A percentile compares a stretch with the other conserved stretches of the same genome.
phyloP scores from a whole-genome alignment of 148 eudicot species.

The Drosera capensis region DNA sequence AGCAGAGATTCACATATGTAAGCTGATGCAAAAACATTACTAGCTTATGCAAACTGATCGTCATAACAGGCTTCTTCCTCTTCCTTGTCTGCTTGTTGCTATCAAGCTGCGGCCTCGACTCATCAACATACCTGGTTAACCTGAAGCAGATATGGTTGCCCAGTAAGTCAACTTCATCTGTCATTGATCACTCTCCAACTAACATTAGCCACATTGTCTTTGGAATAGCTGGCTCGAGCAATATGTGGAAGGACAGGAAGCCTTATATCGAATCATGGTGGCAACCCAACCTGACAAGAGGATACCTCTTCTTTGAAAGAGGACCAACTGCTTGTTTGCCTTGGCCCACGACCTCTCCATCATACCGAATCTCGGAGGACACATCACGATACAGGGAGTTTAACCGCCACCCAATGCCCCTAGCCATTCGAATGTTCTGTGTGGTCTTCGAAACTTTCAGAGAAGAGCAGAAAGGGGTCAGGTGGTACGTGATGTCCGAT shows the following conservation, averaged over 20 bases:
- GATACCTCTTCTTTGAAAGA: conserved; percentile 37
- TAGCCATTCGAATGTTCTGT: conserved; percentile 27
- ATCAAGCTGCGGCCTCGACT: too few relatives aligned
- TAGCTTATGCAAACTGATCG: conserved; percentile 17
- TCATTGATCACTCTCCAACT: conserved; percentile 13
- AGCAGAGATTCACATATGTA: conserved; percentile 9
- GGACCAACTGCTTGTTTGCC: conserved; percentile 22
- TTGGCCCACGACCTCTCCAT: conserved; percentile 35
- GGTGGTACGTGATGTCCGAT: conserved; percentile 55
- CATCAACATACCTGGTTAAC: not conserved
- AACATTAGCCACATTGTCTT: conserved; percentile 38
- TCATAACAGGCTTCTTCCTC: conserved; percentile 6
- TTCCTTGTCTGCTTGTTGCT: too few relatives aligned
- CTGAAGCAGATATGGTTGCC: too few relatives aligned
- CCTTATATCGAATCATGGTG: conserved; percentile 55
- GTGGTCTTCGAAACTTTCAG: conserved; percentile 27
- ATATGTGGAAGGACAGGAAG: conserved; percentile 21
- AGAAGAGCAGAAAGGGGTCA: conserved; percentile 21
- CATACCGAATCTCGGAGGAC: conserved; percentile 24
- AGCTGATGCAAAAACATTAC: conserved; percentile 5
- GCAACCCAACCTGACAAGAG: conserved; percentile 32
- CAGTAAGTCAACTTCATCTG: too few relatives aligned
- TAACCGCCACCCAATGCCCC: conserved; percentile 18
- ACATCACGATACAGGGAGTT: conserved; percentile 20
- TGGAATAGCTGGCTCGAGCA: conserved; percentile 32